Evolutionary conservation across 2,329 filamentous ascomycete genomes (phyloP).

Genomic region (Colletotrichum kahawae): DNA sequence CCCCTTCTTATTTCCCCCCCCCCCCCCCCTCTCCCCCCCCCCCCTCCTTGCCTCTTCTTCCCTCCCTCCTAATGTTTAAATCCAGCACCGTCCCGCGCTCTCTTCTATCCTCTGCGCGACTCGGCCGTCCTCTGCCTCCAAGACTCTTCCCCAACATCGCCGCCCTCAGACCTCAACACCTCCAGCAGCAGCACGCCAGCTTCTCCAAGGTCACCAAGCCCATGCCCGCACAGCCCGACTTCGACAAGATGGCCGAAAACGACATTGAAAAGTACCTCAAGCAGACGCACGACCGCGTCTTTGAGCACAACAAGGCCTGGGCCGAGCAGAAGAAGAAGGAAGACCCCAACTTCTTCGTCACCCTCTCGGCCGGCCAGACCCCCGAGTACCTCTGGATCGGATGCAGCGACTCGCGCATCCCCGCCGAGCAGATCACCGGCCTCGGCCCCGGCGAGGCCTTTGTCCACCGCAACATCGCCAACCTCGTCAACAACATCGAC

Average conservation of each 20-base stretch:
- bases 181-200: not conserved
- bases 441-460: constrained; percentile 90
- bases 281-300: constrained; percentile 70
- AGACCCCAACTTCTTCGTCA: constrained; percentile 70
- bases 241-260: constrained; percentile 20
- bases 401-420: constrained; percentile 88
- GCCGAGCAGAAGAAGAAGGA: constrained; percentile 63
- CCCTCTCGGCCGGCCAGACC: constrained; percentile 67
- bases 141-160: not conserved
- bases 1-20: not conserved
- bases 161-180: not conserved
- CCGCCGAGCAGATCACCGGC: constrained; percentile 86
- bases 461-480: constrained; percentile 94
- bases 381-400: constrained; percentile 87
- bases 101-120: constrained; percentile 2
- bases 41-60: not conserved
- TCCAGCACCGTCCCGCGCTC: not conserved
- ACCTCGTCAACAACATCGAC: constrained; percentile 81
- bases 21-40: not conserved
- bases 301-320: constrained; percentile 73
- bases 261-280: constrained; percentile 53
- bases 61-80: constrained; percentile 13
- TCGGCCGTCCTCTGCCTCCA: not conserved
- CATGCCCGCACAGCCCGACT: not conserved
- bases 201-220: constrained; percentile 4